Evolutionary conservation across 192 early-diverging fungal species (phyloP), one percentile per base, ranked within the genome.

Genomic region (Coemansia sp.): DNA sequence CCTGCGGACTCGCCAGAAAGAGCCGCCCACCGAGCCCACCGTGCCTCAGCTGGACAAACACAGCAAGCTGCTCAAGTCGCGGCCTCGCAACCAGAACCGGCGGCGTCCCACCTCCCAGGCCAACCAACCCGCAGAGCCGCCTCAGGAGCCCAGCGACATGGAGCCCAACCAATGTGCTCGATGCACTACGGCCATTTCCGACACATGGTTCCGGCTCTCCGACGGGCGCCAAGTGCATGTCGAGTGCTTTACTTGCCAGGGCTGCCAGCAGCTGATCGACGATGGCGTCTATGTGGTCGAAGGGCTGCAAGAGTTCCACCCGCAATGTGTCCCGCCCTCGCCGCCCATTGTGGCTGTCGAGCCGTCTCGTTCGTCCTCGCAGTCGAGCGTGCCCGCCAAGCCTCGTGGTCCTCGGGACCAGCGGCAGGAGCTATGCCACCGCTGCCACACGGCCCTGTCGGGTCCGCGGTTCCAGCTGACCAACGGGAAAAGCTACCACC

Each of bases 401-500:
- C 60, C 68, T 40, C 40, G 60, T 0, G 69, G 68, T 1, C 67
- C 67, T 10, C 63, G 75, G 3, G 66, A 62, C 21, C 67, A 53
- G 28, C 58, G 63, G 6, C 62, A 63, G 20, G 74, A 77, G 36
- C 7, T 43, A 1, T 81, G 79, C 61, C 70, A 77, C 56, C 65
- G 70, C 14, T 81, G 79, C 58, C 56, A 40, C 6, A 58, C 42
- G 6, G 43, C 49, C 7, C 60, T 81, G 2, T 48, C 66, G 0
- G 79, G 79, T 3, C 79, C 79, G 4, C 65, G 79, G 26, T 81
- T 81, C 69, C 79, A 81, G 46, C 66, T 81, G 20, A 70, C 79
- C 16, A 81, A 81, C 37, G 79, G 79, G 46, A 76, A 77, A 52
- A 69, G 66, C 64, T 81, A 81, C 55, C 79, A 81, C 30, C 79